These are phyloP conservation scores for Xeromyces bisporus DNA, from an alignment of 495 filamentous ascomycete genomes.

Conservation along the genomic window DNA sequence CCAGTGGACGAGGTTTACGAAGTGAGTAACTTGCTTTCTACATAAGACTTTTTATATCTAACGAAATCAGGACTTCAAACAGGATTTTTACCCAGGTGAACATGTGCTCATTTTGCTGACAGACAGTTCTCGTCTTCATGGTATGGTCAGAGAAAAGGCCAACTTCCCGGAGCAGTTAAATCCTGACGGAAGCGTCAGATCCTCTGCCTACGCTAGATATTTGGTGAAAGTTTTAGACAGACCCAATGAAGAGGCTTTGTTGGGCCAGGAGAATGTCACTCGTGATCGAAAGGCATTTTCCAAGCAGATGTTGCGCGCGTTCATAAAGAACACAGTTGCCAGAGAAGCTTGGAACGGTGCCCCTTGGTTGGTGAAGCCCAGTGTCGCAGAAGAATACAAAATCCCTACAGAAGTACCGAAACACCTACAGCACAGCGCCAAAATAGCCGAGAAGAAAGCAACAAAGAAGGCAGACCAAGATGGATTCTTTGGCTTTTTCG, in stretches of 20 bases:
- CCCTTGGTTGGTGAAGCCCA: slow-evolving; percentile 84
- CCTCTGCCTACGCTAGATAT: slow-evolving; percentile 57
- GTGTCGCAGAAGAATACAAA: slow-evolving; percentile 66
- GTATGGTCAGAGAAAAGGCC: slow-evolving; percentile 73
- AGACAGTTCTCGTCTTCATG: slow-evolving; percentile 54
- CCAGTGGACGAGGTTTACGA: slow-evolving; percentile 53
- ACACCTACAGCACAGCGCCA: slow-evolving; percentile 63
- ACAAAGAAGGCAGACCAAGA: slow-evolving; percentile 50
- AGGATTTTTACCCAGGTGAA: slow-evolving; percentile 89
- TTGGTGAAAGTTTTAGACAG: slow-evolving; percentile 56
- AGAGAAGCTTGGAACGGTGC: slow-evolving; percentile 87
- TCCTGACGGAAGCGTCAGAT: slow-evolving; percentile 47
- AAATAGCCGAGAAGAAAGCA: slow-evolving; percentile 60
- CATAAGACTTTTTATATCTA: slow-evolving; percentile 6
- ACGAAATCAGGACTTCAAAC: slow-evolving; percentile 64
- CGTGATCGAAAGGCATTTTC: slow-evolving; percentile 89
- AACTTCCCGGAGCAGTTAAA: slow-evolving; percentile 47
- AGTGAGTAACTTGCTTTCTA: slow-evolving; percentile 17
- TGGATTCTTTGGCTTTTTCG: slow-evolving; percentile 35
- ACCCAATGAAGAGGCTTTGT: slow-evolving; percentile 53
- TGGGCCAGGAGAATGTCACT: slow-evolving; percentile 67
- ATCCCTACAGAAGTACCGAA: slow-evolving; percentile 73
- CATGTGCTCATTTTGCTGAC: slow-evolving; percentile 55
- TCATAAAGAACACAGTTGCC: slow-evolving; percentile 86
- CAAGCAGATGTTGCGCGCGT: slow-evolving; percentile 82